Percentiles rank a stretch among this genome's conserved stretches.
phyloP scores from a whole-genome alignment of 495 filamentous ascomycete species.

The Hypomontagnella monticulosa region DNA sequence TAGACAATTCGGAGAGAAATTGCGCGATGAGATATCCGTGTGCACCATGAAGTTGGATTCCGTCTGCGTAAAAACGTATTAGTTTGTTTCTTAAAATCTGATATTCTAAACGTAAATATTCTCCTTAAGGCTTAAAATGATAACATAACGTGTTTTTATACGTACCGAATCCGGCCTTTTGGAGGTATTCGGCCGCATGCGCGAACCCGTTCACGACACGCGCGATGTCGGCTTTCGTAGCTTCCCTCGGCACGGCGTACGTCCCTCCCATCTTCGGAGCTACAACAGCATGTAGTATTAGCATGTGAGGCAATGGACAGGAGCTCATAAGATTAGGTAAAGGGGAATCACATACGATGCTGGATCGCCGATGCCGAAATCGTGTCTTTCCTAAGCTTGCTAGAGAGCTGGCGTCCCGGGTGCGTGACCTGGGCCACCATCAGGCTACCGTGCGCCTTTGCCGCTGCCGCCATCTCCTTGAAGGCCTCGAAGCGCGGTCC shows the following conservation, averaged over 20 bases:
- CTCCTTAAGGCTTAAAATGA: no score
- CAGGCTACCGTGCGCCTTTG: constrained; percentile 64
- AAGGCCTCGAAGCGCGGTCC: constrained; percentile 68
- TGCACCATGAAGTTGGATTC: constrained; percentile 62
- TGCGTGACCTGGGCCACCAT: constrained; percentile 67
- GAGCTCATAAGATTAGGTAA: constrained; percentile 10
- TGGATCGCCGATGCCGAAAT: constrained; percentile 67
- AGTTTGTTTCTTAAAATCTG: no score
- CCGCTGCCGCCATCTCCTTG: constrained; percentile 57
- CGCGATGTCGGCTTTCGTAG: constrained; percentile 61
- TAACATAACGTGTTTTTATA: no score
- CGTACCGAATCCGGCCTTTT: constrained; percentile 65
- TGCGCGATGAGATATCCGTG: constrained; percentile 72
- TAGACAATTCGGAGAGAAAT: constrained; percentile 67
- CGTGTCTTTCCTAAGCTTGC: constrained; percentile 61
- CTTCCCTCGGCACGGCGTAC: constrained; percentile 42
- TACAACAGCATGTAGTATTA: not conserved
- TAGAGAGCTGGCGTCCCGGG: constrained; percentile 64
- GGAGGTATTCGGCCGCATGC: constrained; percentile 62
- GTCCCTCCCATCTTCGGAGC: not conserved
- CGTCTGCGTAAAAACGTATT: no score
- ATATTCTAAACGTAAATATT: no score
- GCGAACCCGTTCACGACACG: constrained; percentile 60
- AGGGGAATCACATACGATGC: constrained; percentile 41
- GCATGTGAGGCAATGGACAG: not conserved